A percentile compares a stretch with the other conserved stretches of the same genome.
Conservation (phyloP, 371 early-diverging fungal species). For the Mucor ambiguus region DNA sequence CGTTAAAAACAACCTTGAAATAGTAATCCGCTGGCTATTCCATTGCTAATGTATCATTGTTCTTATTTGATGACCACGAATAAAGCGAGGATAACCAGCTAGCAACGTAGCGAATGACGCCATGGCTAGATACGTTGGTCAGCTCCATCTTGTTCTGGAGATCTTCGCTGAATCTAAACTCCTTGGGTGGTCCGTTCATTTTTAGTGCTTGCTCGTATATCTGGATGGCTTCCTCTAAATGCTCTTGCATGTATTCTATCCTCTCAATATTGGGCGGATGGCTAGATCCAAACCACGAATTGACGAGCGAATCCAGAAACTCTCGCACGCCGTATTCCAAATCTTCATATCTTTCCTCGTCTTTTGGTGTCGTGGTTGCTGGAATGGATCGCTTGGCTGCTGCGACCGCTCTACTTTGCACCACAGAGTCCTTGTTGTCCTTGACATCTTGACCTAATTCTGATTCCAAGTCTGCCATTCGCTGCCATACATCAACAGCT, state of each 20-base stretch:
- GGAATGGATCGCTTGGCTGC: conserved; percentile 12
- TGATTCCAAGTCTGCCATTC: conserved; percentile 38
- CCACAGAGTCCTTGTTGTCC: neutral
- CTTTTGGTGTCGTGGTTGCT: neutral
- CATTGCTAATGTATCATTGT: neutral
- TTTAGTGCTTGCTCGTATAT: conserved; percentile 39
- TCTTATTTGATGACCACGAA: neutral
- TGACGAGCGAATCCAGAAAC: conserved; percentile 30
- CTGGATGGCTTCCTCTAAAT: conserved; percentile 43
- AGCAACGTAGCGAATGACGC: neutral
- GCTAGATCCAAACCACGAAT: conserved; percentile 51
- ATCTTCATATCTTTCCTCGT: conserved; percentile 20
- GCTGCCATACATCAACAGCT: conserved; percentile 52
- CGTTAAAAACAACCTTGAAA: neutral
- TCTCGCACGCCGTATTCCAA: conserved; percentile 25
- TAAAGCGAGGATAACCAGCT: conserved; percentile 9
- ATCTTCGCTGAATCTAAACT: conserved; percentile 16
- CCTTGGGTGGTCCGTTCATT: conserved; percentile 40
- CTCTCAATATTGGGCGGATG: conserved; percentile 53
- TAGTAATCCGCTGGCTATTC: neutral
- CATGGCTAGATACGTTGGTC: too few relatives aligned
- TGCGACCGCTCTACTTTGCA: conserved; percentile 3
- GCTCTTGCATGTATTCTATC: conserved; percentile 44
- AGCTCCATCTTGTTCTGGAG: neutral
- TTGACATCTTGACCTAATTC: conserved; percentile 25